Evolutionary conservation across 768 basidiomycete species (phyloP).

Genomic region (Agaricus sinodeliciosus): DNA sequence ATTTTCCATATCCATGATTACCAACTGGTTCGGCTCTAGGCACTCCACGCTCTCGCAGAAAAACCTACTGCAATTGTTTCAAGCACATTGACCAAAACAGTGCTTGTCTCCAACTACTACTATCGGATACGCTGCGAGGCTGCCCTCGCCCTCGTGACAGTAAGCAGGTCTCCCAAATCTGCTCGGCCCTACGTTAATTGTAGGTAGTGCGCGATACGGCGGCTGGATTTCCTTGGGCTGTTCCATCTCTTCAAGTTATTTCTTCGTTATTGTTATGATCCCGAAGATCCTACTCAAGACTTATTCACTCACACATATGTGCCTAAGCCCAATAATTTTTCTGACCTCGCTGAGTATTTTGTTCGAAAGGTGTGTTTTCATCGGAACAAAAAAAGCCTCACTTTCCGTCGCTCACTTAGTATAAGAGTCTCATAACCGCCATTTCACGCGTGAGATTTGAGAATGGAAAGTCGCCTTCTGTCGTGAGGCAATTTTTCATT

Average conservation of each 20-base stretch:
- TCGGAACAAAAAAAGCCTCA: neutral
- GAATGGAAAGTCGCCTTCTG: conserved; percentile 77
- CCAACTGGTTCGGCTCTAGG: conserved; percentile 38
- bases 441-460: conserved; percentile 84
- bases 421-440: conserved; percentile 70
- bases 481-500: conserved; percentile 83
- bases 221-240: conserved; percentile 82
- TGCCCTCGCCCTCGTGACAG: conserved; percentile 73
- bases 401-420: neutral
- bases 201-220: conserved; percentile 72
- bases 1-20: neutral
- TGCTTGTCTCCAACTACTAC: conserved; percentile 92
- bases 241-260: conserved; percentile 97
- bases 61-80: conserved; percentile 82
- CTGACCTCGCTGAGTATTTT: conserved; percentile 88
- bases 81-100: conserved; percentile 87
- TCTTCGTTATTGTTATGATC: conserved; percentile 84
- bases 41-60: conserved; percentile 80
- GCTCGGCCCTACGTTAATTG: conserved; percentile 8
- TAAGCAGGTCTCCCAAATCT: conserved; percentile 31
- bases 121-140: conserved; percentile 96
- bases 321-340: conserved; percentile 94
- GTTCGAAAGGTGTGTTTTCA: conserved; percentile 72
- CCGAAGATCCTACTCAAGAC: conserved; percentile 74
- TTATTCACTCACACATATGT: conserved; percentile 84